Evolutionary conservation across 2,329 filamentous ascomycete genomes (phyloP).

Genomic region (Aspergillus sergii): DNA sequence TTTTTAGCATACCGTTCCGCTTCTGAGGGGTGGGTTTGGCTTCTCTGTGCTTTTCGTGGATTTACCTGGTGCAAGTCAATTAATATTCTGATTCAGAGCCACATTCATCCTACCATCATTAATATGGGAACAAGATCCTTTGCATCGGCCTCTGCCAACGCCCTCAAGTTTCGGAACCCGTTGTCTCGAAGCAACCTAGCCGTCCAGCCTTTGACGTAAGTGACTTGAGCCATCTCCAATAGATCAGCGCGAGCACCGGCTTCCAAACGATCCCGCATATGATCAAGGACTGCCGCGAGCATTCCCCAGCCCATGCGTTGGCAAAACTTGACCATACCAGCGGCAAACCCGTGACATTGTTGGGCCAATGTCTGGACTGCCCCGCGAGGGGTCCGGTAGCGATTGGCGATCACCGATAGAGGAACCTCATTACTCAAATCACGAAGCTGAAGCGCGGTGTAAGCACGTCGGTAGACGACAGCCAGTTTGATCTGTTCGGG

Average conservation of each 20-base stretch:
- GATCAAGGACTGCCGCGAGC: constrained; percentile 71
- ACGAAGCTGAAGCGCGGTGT: constrained; percentile 74
- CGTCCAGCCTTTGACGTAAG: constrained; percentile 76
- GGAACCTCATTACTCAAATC: constrained; percentile 78
- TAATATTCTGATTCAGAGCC: background rate
- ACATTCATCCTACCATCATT: constrained; percentile 58
- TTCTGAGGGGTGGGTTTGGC: constrained; percentile 58
- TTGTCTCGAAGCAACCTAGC: constrained; percentile 76
- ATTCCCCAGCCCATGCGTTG: constrained; percentile 76
- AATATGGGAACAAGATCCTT: constrained; percentile 71
- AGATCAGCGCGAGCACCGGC: constrained; percentile 73
- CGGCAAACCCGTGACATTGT: constrained; percentile 76
- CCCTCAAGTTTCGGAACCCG: constrained; percentile 69
- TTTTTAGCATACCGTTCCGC: constrained; percentile 66
- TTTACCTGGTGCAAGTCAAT: constrained; percentile 56
- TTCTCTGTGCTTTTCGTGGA: constrained; percentile 58
- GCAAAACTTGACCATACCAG: constrained; percentile 79
- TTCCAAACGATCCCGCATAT: constrained; percentile 73
- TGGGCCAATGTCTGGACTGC: constrained; percentile 72
- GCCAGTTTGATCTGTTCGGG: constrained; percentile 62
- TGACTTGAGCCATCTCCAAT: constrained; percentile 69
- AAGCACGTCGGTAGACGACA: constrained; percentile 71
- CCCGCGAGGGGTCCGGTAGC: constrained; percentile 71
- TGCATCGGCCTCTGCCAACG: constrained; percentile 69
- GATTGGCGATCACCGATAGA: constrained; percentile 67